A percentile compares a stretch with the other conserved stretches of the same genome.
These are phyloP conservation scores for Juglanconis sp. DNA, from an alignment of 2,329 filamentous ascomycete species.

Conservation along the genomic window DNA sequence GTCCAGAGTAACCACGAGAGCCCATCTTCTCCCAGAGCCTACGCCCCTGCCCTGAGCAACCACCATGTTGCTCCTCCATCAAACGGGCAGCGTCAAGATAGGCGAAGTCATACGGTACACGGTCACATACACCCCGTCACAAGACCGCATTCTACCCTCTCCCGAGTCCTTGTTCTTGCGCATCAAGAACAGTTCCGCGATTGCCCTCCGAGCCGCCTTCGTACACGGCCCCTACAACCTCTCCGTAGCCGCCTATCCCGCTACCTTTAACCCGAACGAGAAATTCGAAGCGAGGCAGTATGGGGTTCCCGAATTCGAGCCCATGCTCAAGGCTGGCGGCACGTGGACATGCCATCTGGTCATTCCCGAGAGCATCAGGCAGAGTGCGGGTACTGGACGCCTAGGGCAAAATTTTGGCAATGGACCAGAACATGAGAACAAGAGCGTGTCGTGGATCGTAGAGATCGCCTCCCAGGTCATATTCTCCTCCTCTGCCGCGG, in stretches of 20 bases:
- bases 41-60: background rate
- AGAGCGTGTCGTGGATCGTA: constrained; percentile 78
- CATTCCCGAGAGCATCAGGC: constrained; percentile 75
- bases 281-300: constrained; percentile 69
- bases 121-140: constrained; percentile 84
- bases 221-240: constrained; percentile 94
- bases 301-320: constrained; percentile 87
- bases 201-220: constrained; percentile 89
- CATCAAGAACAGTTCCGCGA: constrained; percentile 87
- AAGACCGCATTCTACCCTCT: constrained; percentile 85
- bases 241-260: constrained; percentile 80
- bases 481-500: constrained; percentile 84
- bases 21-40: background rate
- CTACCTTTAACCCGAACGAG: constrained; percentile 76
- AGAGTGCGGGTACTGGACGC: constrained; percentile 52
- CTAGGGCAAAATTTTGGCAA: constrained; percentile 43
- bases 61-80: constrained; percentile 84
- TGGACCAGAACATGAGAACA: constrained; percentile 41
- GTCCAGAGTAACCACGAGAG: background rate
- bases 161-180: constrained; percentile 78
- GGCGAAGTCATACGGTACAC: constrained; percentile 92
- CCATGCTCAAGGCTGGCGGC: constrained; percentile 91
- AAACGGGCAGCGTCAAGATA: constrained; percentile 86
- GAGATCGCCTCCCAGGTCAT: constrained; percentile 91
- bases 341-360: constrained; percentile 77